A percentile compares a stretch with the other conserved stretches of the same genome.
Evolutionary conservation across 2,329 filamentous ascomycete genomes (phyloP).

Genomic region (Ascochyta lentis): DNA sequence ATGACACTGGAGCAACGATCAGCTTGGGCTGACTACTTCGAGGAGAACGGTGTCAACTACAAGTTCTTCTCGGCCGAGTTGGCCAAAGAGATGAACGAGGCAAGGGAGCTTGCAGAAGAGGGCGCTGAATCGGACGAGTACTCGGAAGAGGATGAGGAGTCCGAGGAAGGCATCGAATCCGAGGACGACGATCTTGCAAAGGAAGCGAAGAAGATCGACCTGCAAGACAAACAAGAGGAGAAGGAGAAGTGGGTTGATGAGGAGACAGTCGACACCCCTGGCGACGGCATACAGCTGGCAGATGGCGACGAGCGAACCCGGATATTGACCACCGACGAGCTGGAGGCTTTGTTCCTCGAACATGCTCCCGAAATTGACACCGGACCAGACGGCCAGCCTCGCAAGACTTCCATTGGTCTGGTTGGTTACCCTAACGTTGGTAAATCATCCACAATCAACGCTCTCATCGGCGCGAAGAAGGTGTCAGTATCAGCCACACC

Average conservation of each 20-base stretch:
- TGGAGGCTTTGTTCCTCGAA: constrained; percentile 85
- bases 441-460: constrained; percentile 99
- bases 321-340: constrained; percentile 90
- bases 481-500: constrained; percentile 97
- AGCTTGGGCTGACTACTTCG: constrained; percentile 87
- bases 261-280: constrained; percentile 46
- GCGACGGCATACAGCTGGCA: constrained; percentile 44
- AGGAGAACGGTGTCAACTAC: constrained; percentile 81
- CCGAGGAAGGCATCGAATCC: constrained; percentile 52
- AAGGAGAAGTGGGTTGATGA: constrained; percentile 51
- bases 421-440: constrained; percentile 99
- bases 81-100: constrained; percentile 88
- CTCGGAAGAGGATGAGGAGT: constrained; percentile 48
- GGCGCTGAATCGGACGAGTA: constrained; percentile 51
- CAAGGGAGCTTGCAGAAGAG: constrained; percentile 63
- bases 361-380: constrained; percentile 69
- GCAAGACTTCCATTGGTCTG: constrained; percentile 87
- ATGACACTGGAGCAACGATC: constrained; percentile 85
- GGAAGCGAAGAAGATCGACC: constrained; percentile 54
- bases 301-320: constrained; percentile 60
- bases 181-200: constrained; percentile 52
- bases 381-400: constrained; percentile 55
- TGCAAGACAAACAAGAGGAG: constrained; percentile 53
- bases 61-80: constrained; percentile 95
- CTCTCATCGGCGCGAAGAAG: constrained; percentile 97